Conservation (phyloP, 139 green algal genomes). For the Tetradesmus obliquus region DNA sequence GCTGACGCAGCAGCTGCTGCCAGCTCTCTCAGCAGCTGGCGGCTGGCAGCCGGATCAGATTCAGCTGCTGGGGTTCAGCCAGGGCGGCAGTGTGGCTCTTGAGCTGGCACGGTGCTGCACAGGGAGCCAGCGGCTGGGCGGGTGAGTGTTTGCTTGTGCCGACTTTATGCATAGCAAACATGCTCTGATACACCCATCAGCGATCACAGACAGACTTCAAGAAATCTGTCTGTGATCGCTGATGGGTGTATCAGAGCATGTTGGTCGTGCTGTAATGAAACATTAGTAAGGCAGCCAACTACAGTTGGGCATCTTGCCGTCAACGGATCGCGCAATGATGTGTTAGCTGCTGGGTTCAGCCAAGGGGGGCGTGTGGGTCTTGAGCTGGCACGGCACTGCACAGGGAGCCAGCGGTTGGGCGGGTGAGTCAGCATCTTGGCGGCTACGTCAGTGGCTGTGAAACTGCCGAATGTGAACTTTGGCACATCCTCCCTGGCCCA, state of each 20-base stretch:
- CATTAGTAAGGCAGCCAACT: no score
- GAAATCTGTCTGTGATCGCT: background rate
- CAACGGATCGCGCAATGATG: background rate
- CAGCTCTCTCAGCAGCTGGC: background rate
- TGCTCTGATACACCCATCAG: no score
- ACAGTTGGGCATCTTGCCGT: no score
- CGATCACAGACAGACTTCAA: no score
- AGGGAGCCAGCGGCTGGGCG: background rate
- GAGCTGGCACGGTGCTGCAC: constrained; percentile 31
- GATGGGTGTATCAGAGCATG: background rate
- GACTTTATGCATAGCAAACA: no score
- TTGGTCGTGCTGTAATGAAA: background rate
- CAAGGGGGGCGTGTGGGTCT: constrained; percentile 54
- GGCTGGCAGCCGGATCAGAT: constrained; percentile 20
- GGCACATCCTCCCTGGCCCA: no score
- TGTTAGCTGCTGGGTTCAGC: constrained; percentile 55
- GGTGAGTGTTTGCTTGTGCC: background rate
- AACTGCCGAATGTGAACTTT: no score
- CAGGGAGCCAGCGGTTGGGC: background rate
- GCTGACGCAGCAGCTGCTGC: constrained; percentile 32
- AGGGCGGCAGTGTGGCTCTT: constrained; percentile 56
- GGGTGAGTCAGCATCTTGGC: background rate
- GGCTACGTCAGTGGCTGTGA: no score
- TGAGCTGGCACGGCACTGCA: constrained; percentile 31
- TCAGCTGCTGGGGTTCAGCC: constrained; percentile 56